Evolutionary conservation across 1,139 yeast genomes (phyloP).

Genomic region (Groenewaldozyma sp.): DNA sequence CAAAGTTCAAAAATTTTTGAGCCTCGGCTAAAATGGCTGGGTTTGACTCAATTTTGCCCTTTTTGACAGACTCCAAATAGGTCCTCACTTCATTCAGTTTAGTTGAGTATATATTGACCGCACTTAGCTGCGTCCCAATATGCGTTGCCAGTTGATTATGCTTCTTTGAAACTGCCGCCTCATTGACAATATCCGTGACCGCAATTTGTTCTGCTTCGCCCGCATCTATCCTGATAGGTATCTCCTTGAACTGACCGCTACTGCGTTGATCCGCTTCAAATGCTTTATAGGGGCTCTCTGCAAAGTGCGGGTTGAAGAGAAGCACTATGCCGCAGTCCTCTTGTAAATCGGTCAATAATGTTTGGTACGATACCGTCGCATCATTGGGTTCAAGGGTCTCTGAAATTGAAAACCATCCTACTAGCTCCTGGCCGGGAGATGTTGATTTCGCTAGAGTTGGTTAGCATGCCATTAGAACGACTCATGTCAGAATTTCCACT

Average conservation of each 20-base stretch:
- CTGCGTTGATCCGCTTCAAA: slow-evolving; percentile 18
- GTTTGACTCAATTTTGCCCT: slow-evolving; percentile 16
- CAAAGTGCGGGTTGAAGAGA: slow-evolving; percentile 11
- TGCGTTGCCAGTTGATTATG: slow-evolving; percentile 9
- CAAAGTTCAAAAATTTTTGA: slow-evolving; percentile 1
- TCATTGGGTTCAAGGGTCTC: not conserved
- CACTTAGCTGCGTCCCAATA: slow-evolving; percentile 21
- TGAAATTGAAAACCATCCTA: slow-evolving; percentile 21
- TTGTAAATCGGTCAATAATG: slow-evolving; percentile 12
- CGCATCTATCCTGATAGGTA: slow-evolving; percentile 22
- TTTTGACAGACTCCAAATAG: slow-evolving; percentile 19
- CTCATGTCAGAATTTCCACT: slow-evolving; percentile 6
- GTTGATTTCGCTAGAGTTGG: slow-evolving; percentile 19
- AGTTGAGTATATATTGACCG: slow-evolving; percentile 24
- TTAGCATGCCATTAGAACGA: not conserved
- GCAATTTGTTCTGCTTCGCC: slow-evolving; percentile 32
- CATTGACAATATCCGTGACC: slow-evolving; percentile 27
- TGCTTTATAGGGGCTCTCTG: slow-evolving; percentile 23
- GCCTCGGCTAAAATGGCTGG: slow-evolving; percentile 19
- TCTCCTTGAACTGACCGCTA: slow-evolving; percentile 17
- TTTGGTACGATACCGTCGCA: no score
- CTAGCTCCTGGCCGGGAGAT: slow-evolving; percentile 26
- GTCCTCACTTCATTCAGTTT: slow-evolving; percentile 20
- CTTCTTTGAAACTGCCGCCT: slow-evolving; percentile 9
- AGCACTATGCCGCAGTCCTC: slow-evolving; percentile 16